Conservation (phyloP, 768 basidiomycete genomes). For the Rhizopogon sp. region DNA sequence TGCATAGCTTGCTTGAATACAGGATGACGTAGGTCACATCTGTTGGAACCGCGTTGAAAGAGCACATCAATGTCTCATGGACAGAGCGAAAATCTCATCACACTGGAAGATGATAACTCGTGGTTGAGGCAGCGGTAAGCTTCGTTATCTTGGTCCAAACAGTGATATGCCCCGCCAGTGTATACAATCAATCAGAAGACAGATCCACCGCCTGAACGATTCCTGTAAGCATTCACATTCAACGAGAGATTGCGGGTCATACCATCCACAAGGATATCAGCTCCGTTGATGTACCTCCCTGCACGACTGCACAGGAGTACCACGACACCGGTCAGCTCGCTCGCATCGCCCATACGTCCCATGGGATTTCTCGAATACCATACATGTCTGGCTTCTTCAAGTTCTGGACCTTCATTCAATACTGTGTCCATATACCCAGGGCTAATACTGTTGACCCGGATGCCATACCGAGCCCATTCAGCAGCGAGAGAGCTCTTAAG, state of each 20-base stretch:
- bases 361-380: constrained; percentile 37
- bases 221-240: neutral
- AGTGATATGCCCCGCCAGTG: neutral
- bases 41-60: no score
- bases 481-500: constrained; percentile 35
- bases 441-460: constrained; percentile 38
- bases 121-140: no score
- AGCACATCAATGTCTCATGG: no score
- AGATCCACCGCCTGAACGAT: constrained; percentile 14
- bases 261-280: constrained; percentile 40
- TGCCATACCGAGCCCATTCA: constrained; percentile 38
- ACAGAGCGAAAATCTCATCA: no score
- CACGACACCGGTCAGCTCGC: constrained; percentile 34
- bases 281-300: constrained; percentile 39
- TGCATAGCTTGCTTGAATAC: no score
- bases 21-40: no score
- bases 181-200: constrained; percentile 11
- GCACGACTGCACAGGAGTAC: constrained; percentile 38
- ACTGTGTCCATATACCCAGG: constrained; percentile 42
- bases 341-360: constrained; percentile 39
- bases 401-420: constrained; percentile 31
- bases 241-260: constrained; percentile 3
- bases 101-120: no score
- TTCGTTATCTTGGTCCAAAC: neutral
- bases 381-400: constrained; percentile 27